These are phyloP conservation scores for Schizosaccharomyces octosporus DNA, from an alignment of 805 yeast species.

Conservation along the genomic window DNA sequence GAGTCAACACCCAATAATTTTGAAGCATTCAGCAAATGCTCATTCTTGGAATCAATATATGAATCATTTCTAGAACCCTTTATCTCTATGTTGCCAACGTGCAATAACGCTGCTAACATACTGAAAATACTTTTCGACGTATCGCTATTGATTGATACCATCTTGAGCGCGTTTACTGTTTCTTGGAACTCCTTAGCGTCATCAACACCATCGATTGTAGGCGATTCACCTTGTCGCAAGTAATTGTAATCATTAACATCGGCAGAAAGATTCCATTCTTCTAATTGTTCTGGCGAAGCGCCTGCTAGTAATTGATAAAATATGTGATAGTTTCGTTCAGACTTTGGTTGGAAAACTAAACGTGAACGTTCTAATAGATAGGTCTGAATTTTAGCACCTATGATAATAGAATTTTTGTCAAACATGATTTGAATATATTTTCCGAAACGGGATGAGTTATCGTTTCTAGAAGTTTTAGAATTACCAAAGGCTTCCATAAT, in stretches of 20 bases:
- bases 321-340: constrained; percentile 80
- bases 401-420: constrained; percentile 46
- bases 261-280: constrained; percentile 31
- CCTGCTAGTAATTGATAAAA: constrained; percentile 78
- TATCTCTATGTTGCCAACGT: constrained; percentile 76
- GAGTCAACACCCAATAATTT: constrained; percentile 64
- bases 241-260: constrained; percentile 46
- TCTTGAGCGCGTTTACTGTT: constrained; percentile 49
- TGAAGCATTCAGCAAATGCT: constrained; percentile 58
- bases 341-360: constrained; percentile 47
- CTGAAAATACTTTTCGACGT: constrained; percentile 48
- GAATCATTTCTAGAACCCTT: constrained; percentile 71
- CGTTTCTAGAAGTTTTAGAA: constrained; percentile 91
- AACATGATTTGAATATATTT: constrained; percentile 81
- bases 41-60: constrained; percentile 60
- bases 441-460: constrained; percentile 93
- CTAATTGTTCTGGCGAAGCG: constrained; percentile 25
- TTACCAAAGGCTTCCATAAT: constrained; percentile 96
- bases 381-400: constrained; percentile 87
- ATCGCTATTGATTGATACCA: constrained; percentile 45
- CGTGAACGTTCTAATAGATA: constrained; percentile 82
- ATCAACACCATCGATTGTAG: constrained; percentile 47
- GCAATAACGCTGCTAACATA: constrained; percentile 67
- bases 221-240: constrained; percentile 69
- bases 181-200: constrained; percentile 55